Evolutionary conservation across 306 rosid species (phyloP), one percentile per base, ranked within the genome.

Genomic region (Acacia acuminata): DNA sequence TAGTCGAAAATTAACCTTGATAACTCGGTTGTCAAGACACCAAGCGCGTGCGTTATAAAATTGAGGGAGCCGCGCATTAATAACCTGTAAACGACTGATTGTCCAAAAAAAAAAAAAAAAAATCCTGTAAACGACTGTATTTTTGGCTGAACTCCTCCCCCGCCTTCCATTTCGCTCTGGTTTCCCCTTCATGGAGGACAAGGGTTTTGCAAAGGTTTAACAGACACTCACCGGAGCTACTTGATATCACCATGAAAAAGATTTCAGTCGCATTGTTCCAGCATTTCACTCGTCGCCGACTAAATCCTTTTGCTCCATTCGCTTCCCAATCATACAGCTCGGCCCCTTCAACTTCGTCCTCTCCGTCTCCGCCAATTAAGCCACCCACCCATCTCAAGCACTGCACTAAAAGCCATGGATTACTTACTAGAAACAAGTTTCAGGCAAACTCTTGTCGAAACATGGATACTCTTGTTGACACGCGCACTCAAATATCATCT

Each of bases 151-250:
- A 4, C 20, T 73, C 45, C 17, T 24, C 76, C 4, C 20, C 7
- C 8, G 42, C 63, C 64, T 16, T 47, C 10, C 32, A 25, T 22
- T 17, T 25, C 76, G 19, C n/a, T 24, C 71, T 17, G n/a, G 60
- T 27, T 47, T 44, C 38, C 19, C 43, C 17, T 27, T 47, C 16
- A 8, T 15, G n/a, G 43, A 15, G 8, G 42, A 27, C 43, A 24
- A 80, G 90, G 97, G 92, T 86, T 93, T 88, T 84, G 70, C 45
- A 15, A 48, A 82, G 93, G 93, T 86, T 88, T 86, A 90, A 73
- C 71, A 15, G 10, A 71, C 71, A 25, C 27, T 24, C 3, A 14
- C 13, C 32, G 0, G 56, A 69, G 64, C n/a, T 25, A 60, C 24
- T 22, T 6, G 38, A 17, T 71, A 16, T 71, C 66, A 77, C 74